phyloP scores from a whole-genome alignment of 805 yeast genomes.

The Sugiyamaella qingdaonensis region DNA sequence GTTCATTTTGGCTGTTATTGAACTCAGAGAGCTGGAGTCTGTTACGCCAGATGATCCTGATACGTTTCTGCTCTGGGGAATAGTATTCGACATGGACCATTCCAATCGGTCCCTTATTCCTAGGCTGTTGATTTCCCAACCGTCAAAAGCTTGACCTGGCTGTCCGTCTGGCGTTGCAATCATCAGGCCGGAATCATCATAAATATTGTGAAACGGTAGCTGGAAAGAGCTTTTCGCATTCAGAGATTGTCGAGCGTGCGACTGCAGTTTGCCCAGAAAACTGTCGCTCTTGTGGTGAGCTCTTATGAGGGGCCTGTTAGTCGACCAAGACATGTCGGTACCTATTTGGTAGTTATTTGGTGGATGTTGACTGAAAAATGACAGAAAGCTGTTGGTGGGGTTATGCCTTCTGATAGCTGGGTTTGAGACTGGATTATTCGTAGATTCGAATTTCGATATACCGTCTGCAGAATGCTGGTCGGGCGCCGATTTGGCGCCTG shows the following conservation, averaged over 20 bases:
- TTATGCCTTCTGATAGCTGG: conserved; percentile 12
- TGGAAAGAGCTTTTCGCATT: neutral
- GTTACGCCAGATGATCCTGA: conserved; percentile 11
- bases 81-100: conserved; percentile 17
- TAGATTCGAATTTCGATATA: no score
- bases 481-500: neutral
- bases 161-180: neutral
- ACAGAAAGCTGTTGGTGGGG: conserved; percentile 11
- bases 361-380: conserved; percentile 9
- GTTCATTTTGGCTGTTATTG: conserved; percentile 10
- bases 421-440: no score
- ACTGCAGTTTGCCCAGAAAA: conserved; percentile 8
- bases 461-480: neutral
- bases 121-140: conserved; percentile 20
- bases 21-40: conserved; percentile 5
- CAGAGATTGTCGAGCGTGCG: neutral
- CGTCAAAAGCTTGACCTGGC: conserved; percentile 12
- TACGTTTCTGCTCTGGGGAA: conserved; percentile 10
- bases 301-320: conserved; percentile 8
- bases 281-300: conserved; percentile 18
- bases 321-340: neutral
- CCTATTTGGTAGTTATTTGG: conserved; percentile 1
- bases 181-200: neutral
- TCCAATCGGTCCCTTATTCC: conserved; percentile 12
- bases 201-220: neutral